Evolutionary conservation across 805 yeast species (phyloP).

Genomic region (Teunomyces funiuensis): DNA sequence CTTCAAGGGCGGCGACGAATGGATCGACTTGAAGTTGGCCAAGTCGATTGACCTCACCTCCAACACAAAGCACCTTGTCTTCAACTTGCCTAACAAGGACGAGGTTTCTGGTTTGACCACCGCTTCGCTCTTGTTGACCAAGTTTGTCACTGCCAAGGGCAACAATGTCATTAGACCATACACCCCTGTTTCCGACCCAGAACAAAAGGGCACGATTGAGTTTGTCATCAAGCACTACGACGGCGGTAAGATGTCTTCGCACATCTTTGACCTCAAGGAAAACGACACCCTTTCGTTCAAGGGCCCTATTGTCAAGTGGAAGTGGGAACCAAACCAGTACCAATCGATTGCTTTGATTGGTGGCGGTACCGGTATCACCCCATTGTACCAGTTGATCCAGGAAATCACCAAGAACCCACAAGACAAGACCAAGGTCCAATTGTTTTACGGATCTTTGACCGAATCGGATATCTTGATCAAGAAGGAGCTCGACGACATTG

Average conservation of each 20-base stretch:
- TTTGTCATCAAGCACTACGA: conserved; percentile 83
- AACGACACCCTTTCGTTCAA: conserved; percentile 86
- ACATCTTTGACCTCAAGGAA: conserved; percentile 65
- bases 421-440: conserved; percentile 85
- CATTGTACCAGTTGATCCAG: conserved; percentile 83
- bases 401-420: conserved; percentile 74
- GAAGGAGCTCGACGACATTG: conserved; percentile 70
- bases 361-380: conserved; percentile 97
- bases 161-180: conserved; percentile 82
- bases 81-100: conserved; percentile 66
- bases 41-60: conserved; percentile 49
- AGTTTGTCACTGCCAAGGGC: conserved; percentile 81
- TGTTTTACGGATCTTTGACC: conserved; percentile 78
- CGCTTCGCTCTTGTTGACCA: conserved; percentile 80
- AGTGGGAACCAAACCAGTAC: conserved; percentile 84
- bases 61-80: conserved; percentile 68
- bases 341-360: conserved; percentile 80
- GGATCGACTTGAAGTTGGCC: conserved; percentile 66
- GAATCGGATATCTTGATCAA: conserved; percentile 79
- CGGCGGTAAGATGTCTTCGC: conserved; percentile 79
- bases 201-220: conserved; percentile 70
- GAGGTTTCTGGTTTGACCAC: conserved; percentile 72
- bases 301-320: conserved; percentile 92
- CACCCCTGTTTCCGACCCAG: conserved; percentile 79
- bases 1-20: conserved; percentile 62